Evolutionary conservation across 2,329 filamentous ascomycete genomes (phyloP).

Genomic region (Albophoma yamanashiensis): DNA sequence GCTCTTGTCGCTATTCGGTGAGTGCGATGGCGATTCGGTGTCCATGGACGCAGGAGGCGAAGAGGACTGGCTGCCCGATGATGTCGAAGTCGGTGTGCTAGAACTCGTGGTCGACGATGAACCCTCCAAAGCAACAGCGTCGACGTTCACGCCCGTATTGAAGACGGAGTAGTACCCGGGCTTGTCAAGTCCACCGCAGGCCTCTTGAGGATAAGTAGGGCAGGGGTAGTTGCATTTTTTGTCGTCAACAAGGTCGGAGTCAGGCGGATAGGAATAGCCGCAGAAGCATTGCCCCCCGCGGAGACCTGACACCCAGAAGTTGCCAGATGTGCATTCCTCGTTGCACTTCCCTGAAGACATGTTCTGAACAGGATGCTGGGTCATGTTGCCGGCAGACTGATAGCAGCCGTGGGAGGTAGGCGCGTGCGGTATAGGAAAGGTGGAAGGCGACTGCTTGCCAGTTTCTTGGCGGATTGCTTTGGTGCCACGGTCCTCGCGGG

Average conservation of each 20-base stretch:
- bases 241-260: conserved; percentile 41
- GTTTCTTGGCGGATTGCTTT: not conserved
- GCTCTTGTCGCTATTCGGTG: conserved; percentile 12
- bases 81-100: conserved; percentile 1
- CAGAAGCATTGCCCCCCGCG: conserved; percentile 60
- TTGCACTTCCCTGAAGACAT: conserved; percentile 31
- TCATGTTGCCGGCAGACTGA: conserved; percentile 29
- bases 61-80: conserved; percentile 4
- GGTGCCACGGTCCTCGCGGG: not conserved
- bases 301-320: conserved; percentile 50
- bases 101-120: conserved; percentile 14
- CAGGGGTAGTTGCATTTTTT: conserved; percentile 55
- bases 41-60: conserved; percentile 8
- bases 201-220: conserved; percentile 47
- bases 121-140: conserved; percentile 16
- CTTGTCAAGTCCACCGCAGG: conserved; percentile 38
- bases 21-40: conserved; percentile 7
- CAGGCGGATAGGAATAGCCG: conserved; percentile 56
- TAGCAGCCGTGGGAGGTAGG: conserved; percentile 42
- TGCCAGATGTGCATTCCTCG: conserved; percentile 26
- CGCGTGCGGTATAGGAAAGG: conserved; percentile 23
- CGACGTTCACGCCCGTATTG: conserved; percentile 37
- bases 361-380: conserved; percentile 9
- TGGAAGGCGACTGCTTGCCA: conserved; percentile 22
- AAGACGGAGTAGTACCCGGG: conserved; percentile 30